Evolutionary conservation across 140 eudicot species (phyloP).

Genomic region (Flaveria floridana): DNA sequence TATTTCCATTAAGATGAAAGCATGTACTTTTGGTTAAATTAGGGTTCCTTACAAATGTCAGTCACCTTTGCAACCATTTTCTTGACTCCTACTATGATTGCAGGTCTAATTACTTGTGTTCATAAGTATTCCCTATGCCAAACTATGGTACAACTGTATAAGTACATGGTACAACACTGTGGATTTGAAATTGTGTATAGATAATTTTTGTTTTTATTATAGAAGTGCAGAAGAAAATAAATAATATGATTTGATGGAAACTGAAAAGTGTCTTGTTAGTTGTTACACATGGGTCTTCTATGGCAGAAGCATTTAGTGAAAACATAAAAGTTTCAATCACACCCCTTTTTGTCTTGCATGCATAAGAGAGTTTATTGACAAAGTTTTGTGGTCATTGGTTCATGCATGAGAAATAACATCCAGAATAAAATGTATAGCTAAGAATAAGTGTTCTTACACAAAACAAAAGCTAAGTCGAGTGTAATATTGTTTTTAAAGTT

Average conservation of each 20-base stretch:
- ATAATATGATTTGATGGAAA: constrained; percentile 20
- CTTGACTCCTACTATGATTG: constrained; percentile 30
- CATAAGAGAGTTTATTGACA: no score
- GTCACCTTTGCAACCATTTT: constrained; percentile 30
- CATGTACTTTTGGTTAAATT: constrained; percentile 39
- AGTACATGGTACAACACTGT: constrained; percentile 29
- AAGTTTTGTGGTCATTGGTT: no score
- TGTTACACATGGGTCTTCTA: constrained; percentile 27
- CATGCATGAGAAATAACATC: no score
- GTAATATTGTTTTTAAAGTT: no score
- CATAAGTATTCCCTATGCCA: constrained; percentile 31
- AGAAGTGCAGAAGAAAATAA: neutral
- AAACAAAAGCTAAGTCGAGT: no score
- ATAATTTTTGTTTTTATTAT: no score
- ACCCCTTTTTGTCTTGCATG: neutral
- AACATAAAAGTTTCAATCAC: constrained; percentile 10
- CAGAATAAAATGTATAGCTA: no score
- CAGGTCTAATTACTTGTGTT: constrained; percentile 34
- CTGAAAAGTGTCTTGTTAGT: constrained; percentile 20
- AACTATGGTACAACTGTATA: constrained; percentile 22
- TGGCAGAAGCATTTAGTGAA: constrained; percentile 31
- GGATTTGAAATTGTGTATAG: neutral
- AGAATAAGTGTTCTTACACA: no score
- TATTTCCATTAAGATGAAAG: constrained; percentile 28
- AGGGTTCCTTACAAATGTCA: constrained; percentile 31